These are phyloP conservation scores for Boletus rufocinnamomeus DNA, from an alignment of 768 basidiomycete species.

Conservation along the genomic window DNA sequence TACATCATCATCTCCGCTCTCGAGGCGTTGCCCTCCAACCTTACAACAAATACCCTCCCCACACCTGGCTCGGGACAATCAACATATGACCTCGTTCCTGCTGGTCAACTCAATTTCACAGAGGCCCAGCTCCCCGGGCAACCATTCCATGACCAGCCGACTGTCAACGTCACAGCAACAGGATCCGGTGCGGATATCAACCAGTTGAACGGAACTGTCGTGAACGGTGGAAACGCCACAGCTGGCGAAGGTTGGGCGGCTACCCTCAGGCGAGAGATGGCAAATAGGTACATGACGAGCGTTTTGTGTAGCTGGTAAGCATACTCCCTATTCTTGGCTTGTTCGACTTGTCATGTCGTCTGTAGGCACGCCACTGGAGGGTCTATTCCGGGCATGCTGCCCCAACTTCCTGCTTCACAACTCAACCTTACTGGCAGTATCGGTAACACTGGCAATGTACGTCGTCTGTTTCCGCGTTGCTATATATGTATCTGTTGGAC, in stretches of 20 bases:
- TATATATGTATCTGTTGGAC: neutral
- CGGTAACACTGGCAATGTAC: slow-evolving; percentile 71
- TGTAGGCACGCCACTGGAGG: slow-evolving; percentile 86
- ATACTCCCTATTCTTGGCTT: neutral
- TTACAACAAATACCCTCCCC: slow-evolving; percentile 61
- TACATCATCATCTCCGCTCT: slow-evolving; percentile 81
- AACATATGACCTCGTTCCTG: slow-evolving; percentile 68
- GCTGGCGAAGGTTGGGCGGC: slow-evolving; percentile 65
- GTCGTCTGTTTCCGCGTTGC: slow-evolving; percentile 28
- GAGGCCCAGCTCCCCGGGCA: slow-evolving; percentile 75
- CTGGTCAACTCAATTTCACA: slow-evolving; percentile 78
- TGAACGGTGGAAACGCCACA: slow-evolving; percentile 68
- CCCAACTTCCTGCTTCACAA: slow-evolving; percentile 66
- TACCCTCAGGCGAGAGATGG: slow-evolving; percentile 67
- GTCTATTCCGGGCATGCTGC: slow-evolving; percentile 67
- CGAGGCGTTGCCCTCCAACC: slow-evolving; percentile 67
- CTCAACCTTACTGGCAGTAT: slow-evolving; percentile 68
- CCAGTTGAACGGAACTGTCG: slow-evolving; percentile 50
- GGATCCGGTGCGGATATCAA: slow-evolving; percentile 66
- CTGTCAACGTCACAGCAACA: slow-evolving; percentile 49
- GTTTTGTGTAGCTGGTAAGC: slow-evolving; percentile 86
- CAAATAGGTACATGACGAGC: slow-evolving; percentile 83
- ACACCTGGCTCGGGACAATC: slow-evolving; percentile 50
- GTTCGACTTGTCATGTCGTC: neutral
- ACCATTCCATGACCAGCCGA: slow-evolving; percentile 40